phyloP scores from a whole-genome alignment of 345 rosid genomes.

The Geranium rotundifolium region DNA sequence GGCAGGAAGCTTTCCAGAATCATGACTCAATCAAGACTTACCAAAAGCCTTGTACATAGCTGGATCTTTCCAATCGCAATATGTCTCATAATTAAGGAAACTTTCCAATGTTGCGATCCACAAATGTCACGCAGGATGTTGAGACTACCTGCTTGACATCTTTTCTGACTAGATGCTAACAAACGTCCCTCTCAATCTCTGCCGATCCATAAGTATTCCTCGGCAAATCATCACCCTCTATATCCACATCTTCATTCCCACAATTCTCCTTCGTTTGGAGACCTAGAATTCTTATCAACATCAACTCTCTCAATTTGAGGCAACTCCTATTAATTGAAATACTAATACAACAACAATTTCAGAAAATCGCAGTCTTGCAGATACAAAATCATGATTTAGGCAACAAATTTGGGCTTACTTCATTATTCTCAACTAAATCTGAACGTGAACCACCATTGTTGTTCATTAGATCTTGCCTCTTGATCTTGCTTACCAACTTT shows the following conservation, averaged over 20 bases:
- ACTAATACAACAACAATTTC: no score
- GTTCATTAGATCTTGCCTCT: constrained; percentile 20
- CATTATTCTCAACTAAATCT: background rate
- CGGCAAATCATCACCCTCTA: constrained; percentile 36
- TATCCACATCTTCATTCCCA: constrained; percentile 40
- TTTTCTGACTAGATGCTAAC: no score
- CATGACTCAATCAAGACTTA: no score
- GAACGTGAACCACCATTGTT: constrained; percentile 2
- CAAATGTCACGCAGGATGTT: no score
- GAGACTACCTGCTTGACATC: no score
- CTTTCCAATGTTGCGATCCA: no score
- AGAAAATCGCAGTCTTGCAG: background rate
- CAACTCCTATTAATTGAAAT: background rate
- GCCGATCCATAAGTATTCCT: constrained; percentile 25
- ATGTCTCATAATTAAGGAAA: no score
- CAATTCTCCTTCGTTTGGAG: constrained; percentile 14
- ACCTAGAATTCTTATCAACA: constrained; percentile 1
- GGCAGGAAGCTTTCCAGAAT: no score
- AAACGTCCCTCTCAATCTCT: constrained; percentile 42
- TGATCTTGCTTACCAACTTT: constrained; percentile 23
- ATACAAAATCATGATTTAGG: background rate
- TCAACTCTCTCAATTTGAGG: constrained; percentile 14
- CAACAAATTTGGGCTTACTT: background rate
- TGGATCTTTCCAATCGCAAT: no score
- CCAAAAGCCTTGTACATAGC: no score